Base-by-base conservation (phyloP, 352 stramenopile genomes). In the Pythium pyrilobum region DNA sequence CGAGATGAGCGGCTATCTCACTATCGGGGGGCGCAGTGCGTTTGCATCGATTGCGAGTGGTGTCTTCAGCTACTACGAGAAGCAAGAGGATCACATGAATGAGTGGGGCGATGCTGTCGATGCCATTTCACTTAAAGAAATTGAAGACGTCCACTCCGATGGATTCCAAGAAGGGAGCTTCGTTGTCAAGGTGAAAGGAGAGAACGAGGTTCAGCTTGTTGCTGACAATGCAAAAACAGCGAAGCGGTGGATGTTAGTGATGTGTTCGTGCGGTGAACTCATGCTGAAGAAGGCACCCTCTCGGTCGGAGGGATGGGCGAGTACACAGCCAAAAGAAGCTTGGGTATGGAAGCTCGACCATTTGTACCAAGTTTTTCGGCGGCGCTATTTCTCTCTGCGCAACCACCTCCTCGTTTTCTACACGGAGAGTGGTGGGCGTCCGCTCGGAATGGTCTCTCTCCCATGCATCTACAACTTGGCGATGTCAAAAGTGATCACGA, bases 41-140 rank as follows among this genome's bases (percentile, higher is more conserved):
- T 95, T 89, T 56, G 82, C 81, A 0, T 72, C 78, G 2, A 95
- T 95, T 31, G 80, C 81, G 1, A 87, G 80, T 32, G 82, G 82
- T n/a, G 74, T 95, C 9, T 90, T 95, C 50, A 86, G 81, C 29
- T 95, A 92, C 56, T 95, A 92, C 43, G 82, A 86, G n/a, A 76
- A 77, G 1, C 76, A 91, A 29, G 77, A 85, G 34, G 81, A 92
- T 52, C 81, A 87, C 31, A 71, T 87, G 52, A 85, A 81, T 46
- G 81, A 95, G 39, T 95, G 84, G 84, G 84, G 84, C 0, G 80
- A 95, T 31, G 77, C 81, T 9, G 76, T 95, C 29, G 81, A 92
- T 45, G 81, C 84, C 1, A 90, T 95, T 27, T 82, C 78, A 5
- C 63, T 95, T 8, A 82, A 82, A 50, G 66, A 84, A 38, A 83